Base-by-base conservation (phyloP, 78 protist species). In the Chrysochromulina tobinii region DNA sequence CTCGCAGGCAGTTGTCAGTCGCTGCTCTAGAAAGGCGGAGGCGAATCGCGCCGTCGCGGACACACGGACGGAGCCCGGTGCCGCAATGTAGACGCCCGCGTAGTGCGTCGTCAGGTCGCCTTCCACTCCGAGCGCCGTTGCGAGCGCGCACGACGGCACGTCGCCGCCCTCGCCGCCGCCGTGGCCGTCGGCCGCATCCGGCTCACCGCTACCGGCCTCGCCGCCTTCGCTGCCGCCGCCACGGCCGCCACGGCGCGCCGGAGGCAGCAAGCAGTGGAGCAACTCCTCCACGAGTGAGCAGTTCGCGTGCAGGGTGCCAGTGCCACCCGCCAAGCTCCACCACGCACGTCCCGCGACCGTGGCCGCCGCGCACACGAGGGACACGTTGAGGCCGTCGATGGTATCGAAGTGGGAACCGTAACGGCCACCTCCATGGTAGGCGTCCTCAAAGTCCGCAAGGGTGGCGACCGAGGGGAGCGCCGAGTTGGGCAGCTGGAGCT, bases 21-120 rank as follows among this genome's bases (percentile, higher is more conserved):
- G 50, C 12, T 11, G 15, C 50, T 17, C n/a, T 3, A 69, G 53
- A 7, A 69, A 23, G 54, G 53, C 51, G 79, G 53, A 5, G 51
- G 79, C 8, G 51, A 23, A 27, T 2, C 50, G 27, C 14, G 53
- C 38, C 14, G 79, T 27, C 51, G 12, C 79, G 79, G 53, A 27
- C 51, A 4, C 53, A 0, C 23, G n/a, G 12, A 12, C 50, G 12
- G 5, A 5, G 38, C 79, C 79, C 14, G 12, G 53, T 3, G 7
- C n/a, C 79, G 79, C n/a, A 1, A 69, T 3, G 79, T n/a, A 69
- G 54, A n/a, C 79, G 79, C 79, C 50, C 79, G 79, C 27, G 79
- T 69, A 69, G 38, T 17, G 79, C 50, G 50, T 68, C 11, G 9
- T 68, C n/a, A 15, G 75, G 38, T 11, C 75, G 64, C 64, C 64